Base-by-base conservation (phyloP, 2,329 filamentous ascomycete genomes). In the Aquanectria penicillioides region DNA sequence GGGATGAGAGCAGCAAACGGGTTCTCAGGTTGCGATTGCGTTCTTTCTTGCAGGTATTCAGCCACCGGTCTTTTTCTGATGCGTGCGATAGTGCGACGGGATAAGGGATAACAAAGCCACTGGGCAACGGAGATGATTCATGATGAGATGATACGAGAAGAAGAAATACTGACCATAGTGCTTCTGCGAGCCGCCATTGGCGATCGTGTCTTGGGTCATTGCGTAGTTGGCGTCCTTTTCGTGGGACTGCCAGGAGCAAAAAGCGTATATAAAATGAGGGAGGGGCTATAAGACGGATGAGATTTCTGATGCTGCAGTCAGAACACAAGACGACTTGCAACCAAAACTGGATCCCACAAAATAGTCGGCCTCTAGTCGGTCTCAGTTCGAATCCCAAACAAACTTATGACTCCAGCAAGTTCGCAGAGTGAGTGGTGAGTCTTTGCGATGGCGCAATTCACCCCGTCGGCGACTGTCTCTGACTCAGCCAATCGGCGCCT, bases 1-100 rank as follows among this genome's bases (percentile, higher is more conserved):
- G 93, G 89, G 49, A 99, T 97, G 71, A 98, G 83, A 64, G 84
- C 79, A 60, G 92, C 87, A 75, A 94, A 98, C 25, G 94, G 94
- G 78, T 98, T 99, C 80, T 97, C 94, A 71, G 91, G 88, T 77
- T 97, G 93, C 53, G 85, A 80, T 64, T 76, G 80, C 66, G 75
- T 83, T 83, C 85, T 87, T 86, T 84, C 86, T 88, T 86, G 73
- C 80, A 82, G 78, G 83, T 84, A 84, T 87, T 89, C 84, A 89
- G 86, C 75, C 74, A 83, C 78, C 65, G 65, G 68, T 81, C 80
- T 80, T 78, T 17, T 61, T 28, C 48, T 56, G 44, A 48, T 25
- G 18, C n/a, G 29, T 57, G 10, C 31, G 40, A 47, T 49, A 46
- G 29, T 17, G 53, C 25, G 60, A 34, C 38, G 52, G 48, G 60